phyloP scores from a whole-genome alignment of 1,284 basidiomycete genomes.

The Rhodotorula sp. region DNA sequence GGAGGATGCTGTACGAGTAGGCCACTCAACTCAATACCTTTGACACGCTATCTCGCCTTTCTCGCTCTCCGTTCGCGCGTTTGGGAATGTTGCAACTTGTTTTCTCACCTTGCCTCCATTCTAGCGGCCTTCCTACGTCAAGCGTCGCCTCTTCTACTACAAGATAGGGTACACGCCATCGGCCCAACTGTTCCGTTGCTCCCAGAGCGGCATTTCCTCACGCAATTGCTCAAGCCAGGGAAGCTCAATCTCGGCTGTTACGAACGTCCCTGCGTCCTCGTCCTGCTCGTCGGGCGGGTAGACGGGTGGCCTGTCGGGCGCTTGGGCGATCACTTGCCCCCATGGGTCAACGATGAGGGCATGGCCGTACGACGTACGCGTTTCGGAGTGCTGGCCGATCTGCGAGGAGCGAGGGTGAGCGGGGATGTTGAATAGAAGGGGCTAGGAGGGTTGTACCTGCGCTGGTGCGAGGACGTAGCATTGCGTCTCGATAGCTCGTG shows the following conservation, averaged over 20 bases:
- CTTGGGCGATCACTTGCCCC: slow-evolving; percentile 39
- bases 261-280: slow-evolving; percentile 30
- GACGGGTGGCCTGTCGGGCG: slow-evolving; percentile 17
- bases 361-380: slow-evolving; percentile 34
- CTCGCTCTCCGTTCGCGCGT: background rate
- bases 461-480: slow-evolving; percentile 49
- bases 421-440: background rate
- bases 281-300: slow-evolving; percentile 7
- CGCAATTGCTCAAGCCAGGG: slow-evolving; percentile 36
- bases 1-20: slow-evolving; percentile 25
- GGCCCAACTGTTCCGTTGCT: slow-evolving; percentile 32
- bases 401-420: slow-evolving; percentile 40
- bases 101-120: background rate
- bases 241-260: slow-evolving; percentile 38
- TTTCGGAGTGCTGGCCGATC: slow-evolving; percentile 45
- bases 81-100: background rate
- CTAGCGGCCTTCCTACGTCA: background rate
- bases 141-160: slow-evolving; percentile 16
- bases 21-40: background rate
- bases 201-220: slow-evolving; percentile 42
- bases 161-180: slow-evolving; percentile 38
- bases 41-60: background rate
- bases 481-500: slow-evolving; percentile 53
- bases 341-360: slow-evolving; percentile 43
- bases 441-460: slow-evolving; percentile 45